Evolutionary conservation across 106 monocot genomes (phyloP).

Genomic region (Dioscorea zingiberensis): DNA sequence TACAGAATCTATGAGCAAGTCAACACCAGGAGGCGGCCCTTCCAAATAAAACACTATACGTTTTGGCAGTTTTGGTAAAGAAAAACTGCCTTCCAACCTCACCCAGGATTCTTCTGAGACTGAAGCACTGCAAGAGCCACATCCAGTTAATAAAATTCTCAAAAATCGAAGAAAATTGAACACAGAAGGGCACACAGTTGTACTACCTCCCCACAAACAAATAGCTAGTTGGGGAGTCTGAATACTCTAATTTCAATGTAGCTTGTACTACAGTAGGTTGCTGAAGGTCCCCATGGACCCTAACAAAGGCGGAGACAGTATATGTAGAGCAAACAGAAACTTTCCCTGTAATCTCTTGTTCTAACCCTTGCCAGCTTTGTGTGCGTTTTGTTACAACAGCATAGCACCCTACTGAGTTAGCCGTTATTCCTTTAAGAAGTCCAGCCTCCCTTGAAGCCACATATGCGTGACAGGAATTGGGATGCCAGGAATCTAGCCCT

Average conservation of each 20-base stretch:
- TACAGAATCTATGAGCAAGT: conserved; percentile 55
- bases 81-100: conserved; percentile 64
- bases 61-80: conserved; percentile 35
- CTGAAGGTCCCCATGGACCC: conserved; percentile 43
- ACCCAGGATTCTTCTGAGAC: conserved; percentile 45
- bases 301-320: conserved; percentile 49
- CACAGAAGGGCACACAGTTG: neutral
- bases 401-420: conserved; percentile 33
- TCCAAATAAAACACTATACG: conserved; percentile 53
- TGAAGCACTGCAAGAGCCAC: conserved; percentile 20
- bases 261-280: conserved; percentile 33
- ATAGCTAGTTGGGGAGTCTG: conserved; percentile 35
- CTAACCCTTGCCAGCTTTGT: conserved; percentile 76
- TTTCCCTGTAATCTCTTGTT: conserved; percentile 72
- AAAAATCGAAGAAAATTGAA: conserved; percentile 1
- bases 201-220: conserved; percentile 55
- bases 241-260: conserved; percentile 53
- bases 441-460: conserved; percentile 34
- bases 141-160: conserved; percentile 1
- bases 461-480: conserved; percentile 61
- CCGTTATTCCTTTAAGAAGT: conserved; percentile 25
- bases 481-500: conserved; percentile 52
- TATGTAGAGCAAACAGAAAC: conserved; percentile 37
- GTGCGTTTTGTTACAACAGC: conserved; percentile 71
- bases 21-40: conserved; percentile 58